A percentile compares a stretch with the other conserved stretches of the same genome.
These are phyloP conservation scores for Rhodotorula paludigena DNA, from an alignment of 768 basidiomycete species.

Conservation along the genomic window DNA sequence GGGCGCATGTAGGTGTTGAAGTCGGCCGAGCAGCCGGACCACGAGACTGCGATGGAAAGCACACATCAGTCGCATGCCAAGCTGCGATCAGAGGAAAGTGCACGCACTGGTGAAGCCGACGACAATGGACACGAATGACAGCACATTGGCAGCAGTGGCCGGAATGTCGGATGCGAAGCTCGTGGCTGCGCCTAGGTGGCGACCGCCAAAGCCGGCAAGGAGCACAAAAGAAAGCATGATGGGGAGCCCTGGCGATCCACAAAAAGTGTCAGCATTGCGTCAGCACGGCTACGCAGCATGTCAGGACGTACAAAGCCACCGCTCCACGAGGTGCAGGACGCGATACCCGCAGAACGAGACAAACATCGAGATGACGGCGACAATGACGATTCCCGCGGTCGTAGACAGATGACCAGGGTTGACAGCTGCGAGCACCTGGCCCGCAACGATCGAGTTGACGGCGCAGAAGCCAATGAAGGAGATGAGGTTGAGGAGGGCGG, in stretches of 20 bases:
- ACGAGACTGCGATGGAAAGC: slow-evolving; percentile 37
- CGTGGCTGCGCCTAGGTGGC: slow-evolving; percentile 56
- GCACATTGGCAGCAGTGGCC: slow-evolving; percentile 55
- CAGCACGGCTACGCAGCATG: background rate
- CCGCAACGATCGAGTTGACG: slow-evolving; percentile 64
- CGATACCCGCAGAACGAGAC: slow-evolving; percentile 46
- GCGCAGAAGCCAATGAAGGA: slow-evolving; percentile 55
- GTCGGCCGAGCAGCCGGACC: slow-evolving; percentile 54
- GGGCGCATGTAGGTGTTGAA: slow-evolving; percentile 65
- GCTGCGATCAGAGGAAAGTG: background rate
- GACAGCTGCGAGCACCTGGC: slow-evolving; percentile 61
- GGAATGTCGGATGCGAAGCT: slow-evolving; percentile 52
- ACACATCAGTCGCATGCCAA: slow-evolving; percentile 58
- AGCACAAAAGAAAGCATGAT: slow-evolving; percentile 68
- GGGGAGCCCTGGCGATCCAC: slow-evolving; percentile 57
- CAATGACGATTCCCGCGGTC: slow-evolving; percentile 74
- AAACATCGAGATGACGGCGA: slow-evolving; percentile 63
- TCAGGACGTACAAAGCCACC: slow-evolving; percentile 54
- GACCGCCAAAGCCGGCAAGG: slow-evolving; percentile 66
- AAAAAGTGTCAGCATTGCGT: background rate
- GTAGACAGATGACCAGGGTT: slow-evolving; percentile 55
- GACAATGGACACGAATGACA: slow-evolving; percentile 65
- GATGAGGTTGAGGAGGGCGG: slow-evolving; percentile 55
- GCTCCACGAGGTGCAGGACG: slow-evolving; percentile 53
- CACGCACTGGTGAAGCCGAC: slow-evolving; percentile 59